These are phyloP conservation scores for Orbilia quercus DNA, from an alignment of 2,329 filamentous ascomycete species.

Conservation along the genomic window DNA sequence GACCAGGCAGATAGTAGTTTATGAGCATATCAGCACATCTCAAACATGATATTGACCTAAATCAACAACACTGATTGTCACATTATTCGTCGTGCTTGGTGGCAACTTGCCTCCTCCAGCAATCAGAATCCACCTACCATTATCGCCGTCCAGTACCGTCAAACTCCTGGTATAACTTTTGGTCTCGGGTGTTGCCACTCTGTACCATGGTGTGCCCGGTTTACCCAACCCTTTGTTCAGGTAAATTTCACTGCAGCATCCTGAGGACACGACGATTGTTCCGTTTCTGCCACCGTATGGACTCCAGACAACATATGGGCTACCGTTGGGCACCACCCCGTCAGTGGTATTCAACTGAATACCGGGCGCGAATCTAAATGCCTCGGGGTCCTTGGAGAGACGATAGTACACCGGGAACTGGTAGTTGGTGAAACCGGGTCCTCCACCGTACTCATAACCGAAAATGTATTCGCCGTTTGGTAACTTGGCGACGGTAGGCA, in stretches of 20 bases:
- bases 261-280: constrained; percentile 65
- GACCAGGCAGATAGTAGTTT: no score
- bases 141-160: constrained; percentile 59
- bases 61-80: constrained; percentile 63
- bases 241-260: constrained; percentile 64
- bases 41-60: constrained; percentile 7
- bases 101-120: constrained; percentile 66
- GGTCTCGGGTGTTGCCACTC: constrained; percentile 60
- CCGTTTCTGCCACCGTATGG: constrained; percentile 65
- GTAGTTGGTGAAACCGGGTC: constrained; percentile 62
- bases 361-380: constrained; percentile 62
- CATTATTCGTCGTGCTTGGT: constrained; percentile 66
- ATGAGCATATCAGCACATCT: neutral
- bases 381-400: constrained; percentile 63
- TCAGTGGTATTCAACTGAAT: constrained; percentile 61
- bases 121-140: constrained; percentile 63
- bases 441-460: constrained; percentile 72
- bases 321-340: constrained; percentile 63
- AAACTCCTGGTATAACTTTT: constrained; percentile 58
- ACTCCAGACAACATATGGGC: constrained; percentile 66
- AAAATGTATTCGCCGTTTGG: constrained; percentile 73
- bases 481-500: constrained; percentile 72
- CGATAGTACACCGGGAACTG: constrained; percentile 66
- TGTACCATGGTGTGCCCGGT: constrained; percentile 61
- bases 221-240: constrained; percentile 65